Base-by-base conservation (phyloP, 805 yeast genomes). In the Hanseniaspora vineae region DNA sequence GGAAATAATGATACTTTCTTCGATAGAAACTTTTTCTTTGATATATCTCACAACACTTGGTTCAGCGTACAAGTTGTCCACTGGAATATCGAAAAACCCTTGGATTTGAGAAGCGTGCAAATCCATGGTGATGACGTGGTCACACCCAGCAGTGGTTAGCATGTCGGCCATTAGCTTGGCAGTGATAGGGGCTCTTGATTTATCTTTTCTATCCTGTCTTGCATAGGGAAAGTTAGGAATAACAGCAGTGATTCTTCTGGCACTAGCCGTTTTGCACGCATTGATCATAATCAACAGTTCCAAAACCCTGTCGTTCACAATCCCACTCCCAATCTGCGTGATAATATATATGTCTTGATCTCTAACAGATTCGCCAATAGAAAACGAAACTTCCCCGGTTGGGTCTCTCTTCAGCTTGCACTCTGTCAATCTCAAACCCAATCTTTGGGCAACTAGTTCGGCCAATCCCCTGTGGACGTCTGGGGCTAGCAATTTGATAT, bases 71-170 rank as follows among this genome's bases (percentile, higher is more conserved):
- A 90, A 72, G 60, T 90, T 92, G 67, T 90, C 97, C 29, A 90
- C 97, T 2, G 98, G 97, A 35, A 87, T 87, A 53, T 80, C 80
- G 71, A 90, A 90, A 61, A 90, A 90, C 1, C 98, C 98, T 70
- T 92, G 97, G 57, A 92, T 92, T 65, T 90, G 98, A 11, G 96
- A 84, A 9, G 97, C 97, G 62, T 90, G 98, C 54, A 90, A 71
- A 65, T 90, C 98, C 94, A 90, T 82, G 19, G 97, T 92, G 54
- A 90, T 88, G 37, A 90, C 90, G 66, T 92, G 97, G 61, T 86
- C 77, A 66, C 96, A 89, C 6, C 98, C 97, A 2, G 97, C 92
- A 1, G 96, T 85, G 49, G 87, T 85, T 45, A 90, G 70, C 73
- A 90, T 71, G 60, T 90, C 86, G 6, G 97, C 97, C 67, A 90